phyloP scores from a whole-genome alignment of 2,329 filamentous ascomycete species.

The Rhynchosporium graminicola region DNA sequence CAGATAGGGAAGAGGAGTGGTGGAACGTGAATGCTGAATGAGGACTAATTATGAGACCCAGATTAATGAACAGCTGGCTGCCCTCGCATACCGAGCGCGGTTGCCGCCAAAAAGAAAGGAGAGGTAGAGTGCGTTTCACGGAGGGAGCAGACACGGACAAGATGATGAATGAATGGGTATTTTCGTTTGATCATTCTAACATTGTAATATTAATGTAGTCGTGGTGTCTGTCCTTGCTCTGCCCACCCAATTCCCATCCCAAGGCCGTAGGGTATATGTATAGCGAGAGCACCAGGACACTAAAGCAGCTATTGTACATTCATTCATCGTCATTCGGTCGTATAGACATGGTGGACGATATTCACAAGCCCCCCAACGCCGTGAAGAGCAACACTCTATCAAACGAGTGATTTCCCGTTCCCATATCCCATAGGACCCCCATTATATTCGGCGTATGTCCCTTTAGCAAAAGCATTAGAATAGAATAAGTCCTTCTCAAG shows the following conservation, averaged over 20 bases:
- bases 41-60: background rate
- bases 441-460: constrained; percentile 10
- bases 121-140: background rate
- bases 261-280: constrained; percentile 15
- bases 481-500: constrained; percentile 17
- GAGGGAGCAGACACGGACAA: background rate
- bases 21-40: background rate
- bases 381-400: constrained; percentile 9
- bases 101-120: background rate
- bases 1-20: background rate
- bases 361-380: constrained; percentile 21
- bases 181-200: constrained; percentile 2
- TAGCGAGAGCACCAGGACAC: constrained; percentile 20
- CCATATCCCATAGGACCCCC: constrained; percentile 16
- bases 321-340: constrained; percentile 2
- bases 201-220: constrained; percentile 16
- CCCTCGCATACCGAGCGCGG: background rate
- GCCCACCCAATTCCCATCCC: background rate
- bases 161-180: background rate
- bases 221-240: constrained; percentile 9
- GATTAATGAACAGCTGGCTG: background rate
- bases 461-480: constrained; percentile 23
- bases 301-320: constrained; percentile 5
- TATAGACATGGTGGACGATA: background rate
- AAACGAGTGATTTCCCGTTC: constrained; percentile 1